phyloP scores from a whole-genome alignment of 2,329 filamentous ascomycete genomes.

The Neocatenulostroma microsporum region DNA sequence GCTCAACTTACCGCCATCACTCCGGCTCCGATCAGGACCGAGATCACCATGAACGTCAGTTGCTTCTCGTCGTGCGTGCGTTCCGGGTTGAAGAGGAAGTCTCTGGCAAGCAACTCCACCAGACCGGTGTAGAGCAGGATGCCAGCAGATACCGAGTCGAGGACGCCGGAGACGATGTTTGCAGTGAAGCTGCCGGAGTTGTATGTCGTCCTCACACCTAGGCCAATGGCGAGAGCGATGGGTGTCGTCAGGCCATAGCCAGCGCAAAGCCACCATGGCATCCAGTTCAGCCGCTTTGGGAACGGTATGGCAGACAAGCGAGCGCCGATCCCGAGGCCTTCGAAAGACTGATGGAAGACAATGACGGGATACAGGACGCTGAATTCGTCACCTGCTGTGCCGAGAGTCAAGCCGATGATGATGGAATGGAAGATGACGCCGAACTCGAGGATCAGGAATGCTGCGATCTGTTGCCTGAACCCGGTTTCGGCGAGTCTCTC shows the following conservation, averaged over 20 bases:
- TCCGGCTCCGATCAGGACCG: constrained; percentile 64
- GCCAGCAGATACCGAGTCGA: constrained; percentile 80
- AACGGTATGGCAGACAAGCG: constrained; percentile 71
- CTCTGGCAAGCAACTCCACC: constrained; percentile 42
- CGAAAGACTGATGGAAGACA: constrained; percentile 88
- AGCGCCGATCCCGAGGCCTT: constrained; percentile 81
- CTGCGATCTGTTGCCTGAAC: constrained; percentile 72
- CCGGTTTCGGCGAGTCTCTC: constrained; percentile 19
- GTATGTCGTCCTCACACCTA: constrained; percentile 63
- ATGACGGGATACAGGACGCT: constrained; percentile 52
- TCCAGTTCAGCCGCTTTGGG: constrained; percentile 61
- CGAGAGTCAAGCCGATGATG: constrained; percentile 80
- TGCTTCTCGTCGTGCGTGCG: constrained; percentile 86
- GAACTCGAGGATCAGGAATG: constrained; percentile 89
- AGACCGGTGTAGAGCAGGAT: constrained; percentile 62
- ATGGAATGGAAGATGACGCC: constrained; percentile 63
- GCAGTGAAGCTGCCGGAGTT: constrained; percentile 54
- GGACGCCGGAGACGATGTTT: constrained; percentile 75
- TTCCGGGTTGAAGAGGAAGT: constrained; percentile 60
- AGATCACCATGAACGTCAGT: constrained; percentile 84
- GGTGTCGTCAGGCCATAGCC: constrained; percentile 75
- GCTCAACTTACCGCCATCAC: too few relatives aligned
- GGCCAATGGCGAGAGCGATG: constrained; percentile 72
- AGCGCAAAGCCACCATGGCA: constrained; percentile 65
- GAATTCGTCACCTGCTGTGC: constrained; percentile 52